phyloP scores from a whole-genome alignment of 768 basidiomycete genomes.

The Rhizopogon salebrosus region DNA sequence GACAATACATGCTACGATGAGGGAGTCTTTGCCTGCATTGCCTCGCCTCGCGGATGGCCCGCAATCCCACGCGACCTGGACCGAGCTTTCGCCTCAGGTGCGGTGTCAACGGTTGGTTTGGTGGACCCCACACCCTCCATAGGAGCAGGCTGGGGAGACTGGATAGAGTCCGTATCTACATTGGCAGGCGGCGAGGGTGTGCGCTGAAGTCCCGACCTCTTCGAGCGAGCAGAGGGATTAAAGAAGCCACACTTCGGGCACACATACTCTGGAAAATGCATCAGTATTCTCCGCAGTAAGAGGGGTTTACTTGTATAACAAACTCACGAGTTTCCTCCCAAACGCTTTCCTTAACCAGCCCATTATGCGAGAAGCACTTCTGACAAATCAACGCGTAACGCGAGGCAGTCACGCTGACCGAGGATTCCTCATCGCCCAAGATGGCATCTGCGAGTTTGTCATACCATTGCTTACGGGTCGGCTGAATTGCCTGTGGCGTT shows the following conservation, averaged over 20 bases:
- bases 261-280: conserved; percentile 56
- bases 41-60: background rate
- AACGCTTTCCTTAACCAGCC: conserved; percentile 74
- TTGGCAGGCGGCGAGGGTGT: conserved; percentile 19
- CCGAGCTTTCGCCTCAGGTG: background rate
- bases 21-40: background rate
- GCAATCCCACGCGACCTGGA: background rate
- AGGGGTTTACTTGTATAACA: background rate
- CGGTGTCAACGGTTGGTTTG: background rate
- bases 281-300: background rate
- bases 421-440: conserved; percentile 71
- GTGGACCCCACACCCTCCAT: background rate
- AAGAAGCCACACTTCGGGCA: conserved; percentile 87
- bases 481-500: conserved; percentile 32
- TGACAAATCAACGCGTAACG: conserved; percentile 86
- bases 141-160: background rate
- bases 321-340: conserved; percentile 81
- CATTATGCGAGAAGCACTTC: conserved; percentile 85
- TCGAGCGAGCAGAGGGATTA: conserved; percentile 46
- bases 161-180: background rate
- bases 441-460: conserved; percentile 86
- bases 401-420: conserved; percentile 34
- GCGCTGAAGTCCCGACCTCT: conserved; percentile 20
- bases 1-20: background rate
- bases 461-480: conserved; percentile 75